Conservation (phyloP, 352 stramenopile genomes). For the Globisporangium splendens region DNA sequence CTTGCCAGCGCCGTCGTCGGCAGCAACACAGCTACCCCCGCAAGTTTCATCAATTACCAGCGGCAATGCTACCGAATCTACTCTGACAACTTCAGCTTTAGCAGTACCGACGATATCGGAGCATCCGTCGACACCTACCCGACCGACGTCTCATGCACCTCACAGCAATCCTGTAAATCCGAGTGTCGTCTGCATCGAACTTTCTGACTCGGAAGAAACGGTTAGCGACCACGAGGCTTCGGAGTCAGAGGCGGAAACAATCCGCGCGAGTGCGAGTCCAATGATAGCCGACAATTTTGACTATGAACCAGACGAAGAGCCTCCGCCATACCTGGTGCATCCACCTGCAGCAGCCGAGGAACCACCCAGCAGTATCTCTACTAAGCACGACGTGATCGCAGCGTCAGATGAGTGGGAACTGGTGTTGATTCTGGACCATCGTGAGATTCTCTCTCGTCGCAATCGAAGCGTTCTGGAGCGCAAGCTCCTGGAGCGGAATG, state of each 20-base stretch:
- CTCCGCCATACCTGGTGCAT: not conserved
- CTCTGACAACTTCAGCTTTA: not conserved
- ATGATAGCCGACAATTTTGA: slow-evolving; percentile 2
- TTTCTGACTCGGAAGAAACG: slow-evolving; percentile 37
- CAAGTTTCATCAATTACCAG: not conserved
- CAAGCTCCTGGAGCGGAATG: slow-evolving; percentile 70
- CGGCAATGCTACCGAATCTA: not conserved
- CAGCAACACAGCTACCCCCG: too few species aligned
- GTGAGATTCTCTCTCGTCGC: slow-evolving; percentile 67
- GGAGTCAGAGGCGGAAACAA: slow-evolving; percentile 15
- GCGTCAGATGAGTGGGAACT: slow-evolving; percentile 66
- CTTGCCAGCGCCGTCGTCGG: slow-evolving; percentile 1
- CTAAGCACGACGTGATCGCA: slow-evolving; percentile 15
- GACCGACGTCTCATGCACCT: not conserved
- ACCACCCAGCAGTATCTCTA: not conserved
- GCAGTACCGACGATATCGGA: not conserved
- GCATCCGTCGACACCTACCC: not conserved
- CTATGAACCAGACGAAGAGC: slow-evolving; percentile 14
- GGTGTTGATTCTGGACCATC: slow-evolving; percentile 79
- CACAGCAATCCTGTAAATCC: slow-evolving; percentile 1
- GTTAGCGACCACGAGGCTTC: not conserved
- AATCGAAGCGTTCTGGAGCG: slow-evolving; percentile 75
- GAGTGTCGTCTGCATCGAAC: slow-evolving; percentile 28
- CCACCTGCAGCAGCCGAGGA: not conserved
- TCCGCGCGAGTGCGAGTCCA: slow-evolving; percentile 10